Evolutionary conservation across 345 rosid genomes (phyloP).

Genomic region (Salix purpurea): DNA sequence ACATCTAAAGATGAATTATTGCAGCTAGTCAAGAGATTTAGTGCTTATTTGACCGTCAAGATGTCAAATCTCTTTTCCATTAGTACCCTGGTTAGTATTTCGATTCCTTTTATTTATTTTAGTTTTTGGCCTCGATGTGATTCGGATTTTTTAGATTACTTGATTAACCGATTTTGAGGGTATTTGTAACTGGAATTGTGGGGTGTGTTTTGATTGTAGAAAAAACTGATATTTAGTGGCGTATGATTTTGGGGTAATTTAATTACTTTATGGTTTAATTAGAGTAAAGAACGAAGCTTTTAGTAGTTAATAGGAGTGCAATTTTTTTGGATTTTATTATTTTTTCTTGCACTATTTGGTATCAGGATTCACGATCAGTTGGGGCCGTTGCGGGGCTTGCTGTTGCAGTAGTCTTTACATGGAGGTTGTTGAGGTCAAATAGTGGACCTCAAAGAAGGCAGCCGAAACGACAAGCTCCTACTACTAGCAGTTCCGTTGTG

Average conservation of each 20-base stretch:
- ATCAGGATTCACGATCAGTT: conserved; percentile 78
- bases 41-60: conserved; percentile 71
- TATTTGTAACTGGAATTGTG: background rate
- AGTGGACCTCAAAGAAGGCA: conserved; percentile 59
- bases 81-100: conserved; percentile 52
- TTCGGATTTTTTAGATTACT: background rate
- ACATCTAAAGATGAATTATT: conserved; percentile 75
- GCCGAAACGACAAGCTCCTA: conserved; percentile 60
- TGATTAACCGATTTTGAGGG: background rate
- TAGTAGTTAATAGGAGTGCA: background rate
- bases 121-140: background rate
- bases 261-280: background rate
- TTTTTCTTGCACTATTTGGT: background rate
- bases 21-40: conserved; percentile 81
- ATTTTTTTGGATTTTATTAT: background rate
- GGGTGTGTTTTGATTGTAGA: background rate
- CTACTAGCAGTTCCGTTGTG: conserved; percentile 42
- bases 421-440: conserved; percentile 77
- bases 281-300: background rate
- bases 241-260: background rate
- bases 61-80: conserved; percentile 61
- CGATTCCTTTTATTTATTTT: background rate
- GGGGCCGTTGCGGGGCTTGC: conserved; percentile 97
- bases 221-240: background rate
- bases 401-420: conserved; percentile 77